Percentiles rank a stretch among this genome's conserved stretches.
Conservation (phyloP, 805 yeast genomes). For the Yarrowia osloensis region DNA sequence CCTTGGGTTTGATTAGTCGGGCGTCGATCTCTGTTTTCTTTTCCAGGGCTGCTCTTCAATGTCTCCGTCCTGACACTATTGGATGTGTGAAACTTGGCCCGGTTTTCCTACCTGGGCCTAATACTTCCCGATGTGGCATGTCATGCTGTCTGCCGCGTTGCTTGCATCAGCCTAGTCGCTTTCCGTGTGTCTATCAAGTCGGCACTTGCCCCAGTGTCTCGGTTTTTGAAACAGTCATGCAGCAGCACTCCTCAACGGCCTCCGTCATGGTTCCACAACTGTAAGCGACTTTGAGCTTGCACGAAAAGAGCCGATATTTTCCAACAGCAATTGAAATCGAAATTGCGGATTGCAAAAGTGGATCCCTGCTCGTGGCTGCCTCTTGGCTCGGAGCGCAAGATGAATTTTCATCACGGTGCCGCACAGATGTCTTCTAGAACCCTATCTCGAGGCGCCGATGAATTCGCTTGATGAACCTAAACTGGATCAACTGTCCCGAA, state of each 20-base stretch:
- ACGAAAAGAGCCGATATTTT: no score
- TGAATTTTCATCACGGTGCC: background rate
- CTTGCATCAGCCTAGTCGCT: background rate
- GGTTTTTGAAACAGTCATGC: constrained; percentile 10
- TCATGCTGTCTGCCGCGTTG: background rate
- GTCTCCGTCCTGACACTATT: background rate
- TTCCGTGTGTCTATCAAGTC: background rate
- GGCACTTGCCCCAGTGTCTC: background rate
- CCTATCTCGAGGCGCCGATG: background rate
- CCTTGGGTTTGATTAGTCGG: background rate
- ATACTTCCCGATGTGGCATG: background rate
- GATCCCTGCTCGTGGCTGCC: background rate
- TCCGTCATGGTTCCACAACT: background rate
- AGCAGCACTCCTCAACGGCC: background rate
- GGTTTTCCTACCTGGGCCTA: background rate
- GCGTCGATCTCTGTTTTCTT: background rate
- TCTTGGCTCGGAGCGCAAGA: background rate
- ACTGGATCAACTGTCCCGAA: background rate
- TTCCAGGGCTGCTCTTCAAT: background rate
- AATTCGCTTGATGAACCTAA: background rate
- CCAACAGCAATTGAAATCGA: no score
- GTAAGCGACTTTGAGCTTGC: no score
- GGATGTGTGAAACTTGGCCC: no score
- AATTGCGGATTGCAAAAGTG: background rate
- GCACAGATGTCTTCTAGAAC: background rate